phyloP scores from a whole-genome alignment of 345 rosid genomes.

The Passiflora organensis region DNA sequence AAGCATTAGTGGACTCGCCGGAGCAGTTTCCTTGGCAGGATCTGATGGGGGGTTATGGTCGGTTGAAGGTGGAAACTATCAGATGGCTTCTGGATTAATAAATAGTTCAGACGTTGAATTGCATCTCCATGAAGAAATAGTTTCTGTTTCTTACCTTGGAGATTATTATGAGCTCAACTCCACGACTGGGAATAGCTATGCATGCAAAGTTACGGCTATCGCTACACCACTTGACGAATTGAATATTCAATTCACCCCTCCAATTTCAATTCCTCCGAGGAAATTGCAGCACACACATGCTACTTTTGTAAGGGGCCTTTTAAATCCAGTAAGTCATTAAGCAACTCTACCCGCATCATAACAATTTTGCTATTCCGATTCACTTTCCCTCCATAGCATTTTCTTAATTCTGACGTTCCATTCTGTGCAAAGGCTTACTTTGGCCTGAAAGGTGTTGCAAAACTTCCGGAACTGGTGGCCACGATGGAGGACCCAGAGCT shows the following conservation, averaged over 20 bases:
- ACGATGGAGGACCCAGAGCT: constrained; percentile 70
- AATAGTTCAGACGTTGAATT: constrained; percentile 59
- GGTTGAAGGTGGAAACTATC: constrained; percentile 91
- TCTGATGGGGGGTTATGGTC: constrained; percentile 88
- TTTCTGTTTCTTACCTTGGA: constrained; percentile 53
- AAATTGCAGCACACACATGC: constrained; percentile 84
- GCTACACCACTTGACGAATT: constrained; percentile 83
- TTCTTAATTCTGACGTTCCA: constrained; percentile 15
- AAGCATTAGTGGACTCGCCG: constrained; percentile 83
- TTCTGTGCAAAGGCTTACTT: constrained; percentile 57
- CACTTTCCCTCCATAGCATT: not conserved
- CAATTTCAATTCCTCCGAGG: constrained; percentile 62
- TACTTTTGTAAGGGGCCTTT: constrained; percentile 84
- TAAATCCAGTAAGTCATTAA: constrained; percentile 63
- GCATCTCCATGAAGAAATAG: constrained; percentile 64
- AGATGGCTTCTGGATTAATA: constrained; percentile 80
- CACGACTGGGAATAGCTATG: constrained; percentile 54
- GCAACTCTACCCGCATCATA: no score
- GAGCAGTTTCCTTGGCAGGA: constrained; percentile 96
- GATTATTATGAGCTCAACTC: constrained; percentile 76
- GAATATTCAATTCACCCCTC: constrained; percentile 59
- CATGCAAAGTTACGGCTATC: constrained; percentile 59
- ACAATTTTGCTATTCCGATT: no score
- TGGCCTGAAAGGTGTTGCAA: constrained; percentile 48
- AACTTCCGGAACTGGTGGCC: constrained; percentile 73